Percentiles rank a stretch among this genome's conserved stretches.
phyloP scores from a whole-genome alignment of 495 filamentous ascomycete species.

The Aspergillus bridgeri region DNA sequence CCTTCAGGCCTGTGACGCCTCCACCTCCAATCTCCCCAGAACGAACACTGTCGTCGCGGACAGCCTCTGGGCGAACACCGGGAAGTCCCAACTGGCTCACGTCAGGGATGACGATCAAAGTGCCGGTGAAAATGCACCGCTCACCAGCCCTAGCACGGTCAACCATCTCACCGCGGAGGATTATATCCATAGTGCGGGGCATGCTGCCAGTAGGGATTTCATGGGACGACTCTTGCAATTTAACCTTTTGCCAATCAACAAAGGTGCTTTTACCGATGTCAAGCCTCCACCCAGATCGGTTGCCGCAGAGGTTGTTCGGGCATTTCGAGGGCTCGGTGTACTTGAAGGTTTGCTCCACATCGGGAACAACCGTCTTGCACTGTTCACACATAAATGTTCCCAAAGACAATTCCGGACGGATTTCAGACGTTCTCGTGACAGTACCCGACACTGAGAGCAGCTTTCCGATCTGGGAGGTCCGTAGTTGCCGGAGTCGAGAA shows the following conservation, averaged over 20 bases:
- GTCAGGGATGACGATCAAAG: slow-evolving; percentile 94
- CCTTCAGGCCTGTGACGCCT: slow-evolving; percentile 85
- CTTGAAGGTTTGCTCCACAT: slow-evolving; percentile 95
- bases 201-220: slow-evolving; percentile 99
- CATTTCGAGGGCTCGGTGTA: slow-evolving; percentile 97
- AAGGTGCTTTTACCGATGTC: slow-evolving; percentile 98
- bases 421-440: slow-evolving; percentile 93
- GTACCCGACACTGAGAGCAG: slow-evolving; percentile 94
- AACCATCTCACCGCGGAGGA: slow-evolving; percentile 96
- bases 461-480: slow-evolving; percentile 87
- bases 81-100: slow-evolving; percentile 93
- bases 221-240: slow-evolving; percentile 94
- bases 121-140: slow-evolving; percentile 95
- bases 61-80: slow-evolving; percentile 78
- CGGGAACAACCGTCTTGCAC: slow-evolving; percentile 75
- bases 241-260: slow-evolving; percentile 97
- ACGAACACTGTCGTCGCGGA: slow-evolving; percentile 76
- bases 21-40: slow-evolving; percentile 74
- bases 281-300: slow-evolving; percentile 84
- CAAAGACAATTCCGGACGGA: slow-evolving; percentile 86
- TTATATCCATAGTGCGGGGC: slow-evolving; percentile 97
- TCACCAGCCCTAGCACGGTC: slow-evolving; percentile 96
- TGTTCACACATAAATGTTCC: slow-evolving; percentile 90
- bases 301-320: slow-evolving; percentile 85
- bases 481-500: slow-evolving; percentile 81